Percentiles rank a stretch among this genome's conserved stretches.
Conservation (phyloP, 73 alveolate species). For the Paramecium tetraurelia region DNA sequence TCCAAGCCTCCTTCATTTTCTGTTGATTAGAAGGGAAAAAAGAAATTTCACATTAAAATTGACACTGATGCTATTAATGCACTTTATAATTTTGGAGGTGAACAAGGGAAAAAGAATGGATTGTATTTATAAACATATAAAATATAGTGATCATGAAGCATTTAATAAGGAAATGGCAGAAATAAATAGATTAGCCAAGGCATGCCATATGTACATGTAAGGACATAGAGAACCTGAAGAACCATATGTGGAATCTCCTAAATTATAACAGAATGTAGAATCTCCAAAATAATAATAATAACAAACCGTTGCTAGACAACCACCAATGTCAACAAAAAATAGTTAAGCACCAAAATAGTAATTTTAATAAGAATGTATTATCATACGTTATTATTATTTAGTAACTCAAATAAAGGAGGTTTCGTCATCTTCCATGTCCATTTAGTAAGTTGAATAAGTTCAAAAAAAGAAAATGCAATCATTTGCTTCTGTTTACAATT, state of each 20-base stretch:
- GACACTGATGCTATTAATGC: constrained; percentile 36
- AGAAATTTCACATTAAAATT: constrained; percentile 21
- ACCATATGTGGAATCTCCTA: neutral
- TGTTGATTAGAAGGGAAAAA: constrained; percentile 1
- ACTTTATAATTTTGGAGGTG: constrained; percentile 39
- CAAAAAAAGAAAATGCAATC: neutral
- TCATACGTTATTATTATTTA: neutral
- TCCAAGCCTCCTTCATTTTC: neutral
- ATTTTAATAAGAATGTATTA: neutral
- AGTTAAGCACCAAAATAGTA: neutral
- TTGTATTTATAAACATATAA: neutral
- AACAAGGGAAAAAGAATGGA: constrained; percentile 6
- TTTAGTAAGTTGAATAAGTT: neutral
- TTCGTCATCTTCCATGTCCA: neutral
- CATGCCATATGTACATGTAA: constrained; percentile 11
- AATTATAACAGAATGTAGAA: neutral
- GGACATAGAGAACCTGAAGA: neutral
- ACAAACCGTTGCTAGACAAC: neutral
- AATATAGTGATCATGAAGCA: neutral
- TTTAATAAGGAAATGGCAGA: neutral
- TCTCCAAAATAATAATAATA: neutral
- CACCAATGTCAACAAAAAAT: neutral
- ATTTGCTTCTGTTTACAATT: neutral
- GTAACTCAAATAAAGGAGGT: neutral
- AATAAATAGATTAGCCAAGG: neutral